Evolutionary conservation across 495 filamentous ascomycete species (phyloP), one percentile per base, ranked within the genome.

Genomic region (Bryoglossum gracile): DNA sequence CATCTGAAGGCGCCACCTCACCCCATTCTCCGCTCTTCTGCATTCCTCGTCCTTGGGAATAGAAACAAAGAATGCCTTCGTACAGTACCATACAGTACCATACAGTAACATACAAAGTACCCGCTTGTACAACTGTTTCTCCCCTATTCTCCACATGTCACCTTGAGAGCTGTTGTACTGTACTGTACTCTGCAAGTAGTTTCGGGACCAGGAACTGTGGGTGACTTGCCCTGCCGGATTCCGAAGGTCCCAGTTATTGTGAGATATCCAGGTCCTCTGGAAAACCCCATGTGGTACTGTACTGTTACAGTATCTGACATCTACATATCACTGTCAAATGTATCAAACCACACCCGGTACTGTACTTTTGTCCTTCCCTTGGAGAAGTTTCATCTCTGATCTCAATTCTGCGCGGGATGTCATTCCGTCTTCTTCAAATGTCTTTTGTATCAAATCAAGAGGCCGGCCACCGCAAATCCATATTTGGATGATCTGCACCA

Each of bases 341-440:
- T n/a, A 40, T 40, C 18, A 10, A n/a, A 11, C 37, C 37, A 40
- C 17, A 18, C 37, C 8, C 17, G 14, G 37, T 40, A 40, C 21
- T 18, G 22, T 22, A 40, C 11, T 40, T 4, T 10, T 11, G 37
- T 30, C 26, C 16, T 11, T 42, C 8, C 23, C 38, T 11, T 8
- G 8, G 6, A 24, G 43, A 46, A 46, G 43, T 46, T 46, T 46
- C 43, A 46, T 30, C 26, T 5, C 26, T 30, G 26, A 5, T 5
- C 26, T 30, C 6, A 13, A n/a, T n/a, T n/a, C n/a, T n/a, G 26
- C 26, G 26, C 5, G 26, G 6, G 26, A 30, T 5, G 13, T 13
- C 26, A 5, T 5, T 30, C 13, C 6, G 26, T 6, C 13, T 5
- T 6, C 26, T 6, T 30, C 26, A n/a, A n/a, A n/a, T 30, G 26